Base-by-base conservation (phyloP, 805 yeast genomes). In the Yarrowia deformans region DNA sequence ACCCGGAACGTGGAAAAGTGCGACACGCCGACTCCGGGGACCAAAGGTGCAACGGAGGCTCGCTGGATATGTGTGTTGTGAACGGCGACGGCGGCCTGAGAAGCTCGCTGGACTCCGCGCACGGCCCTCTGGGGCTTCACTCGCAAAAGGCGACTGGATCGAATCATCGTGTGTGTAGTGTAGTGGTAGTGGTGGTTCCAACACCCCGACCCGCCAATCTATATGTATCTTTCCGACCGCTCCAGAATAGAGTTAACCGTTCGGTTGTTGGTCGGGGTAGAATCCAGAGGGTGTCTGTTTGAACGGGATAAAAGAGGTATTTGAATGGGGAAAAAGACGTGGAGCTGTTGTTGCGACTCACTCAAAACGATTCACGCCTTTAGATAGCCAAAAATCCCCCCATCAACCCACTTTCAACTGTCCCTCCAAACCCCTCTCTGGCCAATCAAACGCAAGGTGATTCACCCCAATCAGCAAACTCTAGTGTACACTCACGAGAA, bases 251-350 rank as follows among this genome's bases (percentile, higher is more conserved):
- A 29, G 66, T 60, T 60, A 32, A 5, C 42, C 42, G 37, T 58
- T 60, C 66, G 66, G 66, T 60, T 60, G 52, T 43, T 60, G 66
- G 52, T 60, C 66, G 66, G 66, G 39, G 29, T 23, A 23, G 3
- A 23, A 23, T 23, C 29, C 29, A 23, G 29, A 23, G 29, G 29
- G 29, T 23, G 29, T 23, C 29, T 23, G 29, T 23, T 23, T 23
- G 29, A 4, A 23, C 29, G 2, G 29, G 29, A 2, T 23, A 23
- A 4, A 23, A 4, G 29, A 4, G 29, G 29, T 23, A 23, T 23
- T 23, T 23, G 3, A 23, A 23, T 23, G n/a, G n/a, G n/a, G n/a
- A 23, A 23, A 23, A 23, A 23, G 29, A 23, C 29, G 29, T 23
- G 4, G 4, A 23, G 29, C 4, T 4, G 29, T 23, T 23, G 4